These are phyloP conservation scores for Phytophthora podocarpi DNA, from an alignment of 352 stramenopile species.

Conservation along the genomic window DNA sequence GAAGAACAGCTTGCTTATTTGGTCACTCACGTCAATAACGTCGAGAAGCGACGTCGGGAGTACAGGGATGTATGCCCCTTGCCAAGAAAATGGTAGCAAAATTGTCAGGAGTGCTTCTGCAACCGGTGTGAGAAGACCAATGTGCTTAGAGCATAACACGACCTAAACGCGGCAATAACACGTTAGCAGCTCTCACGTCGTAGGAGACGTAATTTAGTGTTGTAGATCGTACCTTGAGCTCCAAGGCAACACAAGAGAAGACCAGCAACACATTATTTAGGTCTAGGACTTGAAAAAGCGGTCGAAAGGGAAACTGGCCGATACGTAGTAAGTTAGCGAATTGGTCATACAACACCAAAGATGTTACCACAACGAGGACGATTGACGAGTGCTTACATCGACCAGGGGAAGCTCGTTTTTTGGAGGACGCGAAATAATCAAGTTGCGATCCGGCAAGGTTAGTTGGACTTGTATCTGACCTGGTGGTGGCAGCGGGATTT, in stretches of 20 bases:
- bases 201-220: background rate
- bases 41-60: conserved; percentile 92
- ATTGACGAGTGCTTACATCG: conserved; percentile 57
- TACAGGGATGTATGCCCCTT: conserved; percentile 94
- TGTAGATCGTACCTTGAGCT: conserved; percentile 72
- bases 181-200: background rate
- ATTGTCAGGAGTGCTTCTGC: conserved; percentile 92
- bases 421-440: conserved; percentile 88
- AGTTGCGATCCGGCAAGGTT: conserved; percentile 83
- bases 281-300: conserved; percentile 93
- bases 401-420: conserved; percentile 92
- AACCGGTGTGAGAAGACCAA: conserved; percentile 90
- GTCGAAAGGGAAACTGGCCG: conserved; percentile 90
- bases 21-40: conserved; percentile 89
- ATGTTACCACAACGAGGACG: background rate
- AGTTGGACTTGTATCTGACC: conserved; percentile 92
- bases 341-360: background rate
- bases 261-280: conserved; percentile 92
- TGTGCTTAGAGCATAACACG: conserved; percentile 91
- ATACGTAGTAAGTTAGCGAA: background rate
- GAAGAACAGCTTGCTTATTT: background rate
- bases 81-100: conserved; percentile 94
- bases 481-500: conserved; percentile 95
- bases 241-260: conserved; percentile 90
- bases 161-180: conserved; percentile 51